Conservation (phyloP, 1,284 basidiomycete genomes). For the Coniferiporia sulphurascens region DNA sequence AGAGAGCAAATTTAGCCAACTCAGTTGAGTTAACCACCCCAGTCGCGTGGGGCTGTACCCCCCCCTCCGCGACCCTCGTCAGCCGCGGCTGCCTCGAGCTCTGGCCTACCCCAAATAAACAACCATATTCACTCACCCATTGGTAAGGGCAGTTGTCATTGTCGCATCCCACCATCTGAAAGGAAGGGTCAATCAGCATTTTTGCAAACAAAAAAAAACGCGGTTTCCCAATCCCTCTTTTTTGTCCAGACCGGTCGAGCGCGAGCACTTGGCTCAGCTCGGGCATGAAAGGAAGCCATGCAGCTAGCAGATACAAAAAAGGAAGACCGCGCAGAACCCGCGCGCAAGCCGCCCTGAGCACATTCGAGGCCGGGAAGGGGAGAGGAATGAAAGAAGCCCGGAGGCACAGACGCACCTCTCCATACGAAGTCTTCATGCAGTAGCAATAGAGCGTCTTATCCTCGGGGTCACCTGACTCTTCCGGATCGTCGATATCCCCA, state of each 20-base stretch:
- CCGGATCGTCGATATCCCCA: constrained; percentile 39
- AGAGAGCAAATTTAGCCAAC: constrained; percentile 1
- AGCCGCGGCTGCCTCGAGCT: not conserved
- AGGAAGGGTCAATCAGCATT: constrained; percentile 5
- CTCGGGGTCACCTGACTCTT: constrained; percentile 43
- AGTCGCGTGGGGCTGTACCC: not conserved
- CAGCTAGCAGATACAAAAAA: too few species aligned
- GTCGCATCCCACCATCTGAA: constrained; percentile 68
- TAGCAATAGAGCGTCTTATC: constrained; percentile 61
- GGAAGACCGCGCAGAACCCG: not conserved
- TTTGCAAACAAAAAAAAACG: too few species aligned
- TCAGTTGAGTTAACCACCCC: constrained; percentile 2
- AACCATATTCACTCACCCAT: constrained; percentile 49
- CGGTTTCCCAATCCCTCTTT: too few species aligned
- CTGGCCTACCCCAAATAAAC: not conserved
- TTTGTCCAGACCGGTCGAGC: too few species aligned
- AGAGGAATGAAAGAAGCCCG: not conserved
- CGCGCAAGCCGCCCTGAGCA: not conserved
- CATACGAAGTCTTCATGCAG: constrained; percentile 61
- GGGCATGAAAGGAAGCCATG: too few species aligned
- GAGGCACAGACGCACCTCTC: constrained; percentile 41
- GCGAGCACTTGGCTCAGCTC: too few species aligned
- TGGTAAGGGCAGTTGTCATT: constrained; percentile 62
- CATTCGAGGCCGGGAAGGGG: not conserved
- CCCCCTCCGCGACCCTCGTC: not conserved